A percentile compares a stretch with the other conserved stretches of the same genome.
phyloP scores from a whole-genome alignment of 345 rosid genomes.

The Cochlearia excelsa region DNA sequence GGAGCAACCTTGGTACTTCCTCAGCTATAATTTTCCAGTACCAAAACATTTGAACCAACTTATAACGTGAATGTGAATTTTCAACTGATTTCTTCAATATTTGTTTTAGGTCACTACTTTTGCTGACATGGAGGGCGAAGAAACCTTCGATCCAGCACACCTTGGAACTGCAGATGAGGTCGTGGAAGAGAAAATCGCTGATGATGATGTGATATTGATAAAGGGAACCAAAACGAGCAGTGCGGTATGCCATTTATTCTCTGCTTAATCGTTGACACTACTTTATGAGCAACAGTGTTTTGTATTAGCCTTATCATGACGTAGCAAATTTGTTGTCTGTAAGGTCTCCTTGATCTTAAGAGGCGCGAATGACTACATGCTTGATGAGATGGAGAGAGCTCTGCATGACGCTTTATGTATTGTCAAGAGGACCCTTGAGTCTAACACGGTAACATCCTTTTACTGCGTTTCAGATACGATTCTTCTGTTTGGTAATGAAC shows the following conservation, averaged over 20 bases:
- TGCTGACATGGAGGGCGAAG: constrained; percentile 99
- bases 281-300: background rate
- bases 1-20: constrained; percentile 84
- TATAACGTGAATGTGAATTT: background rate
- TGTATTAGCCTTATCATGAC: constrained; percentile 8
- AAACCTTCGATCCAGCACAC: constrained; percentile 82
- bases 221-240: constrained; percentile 86
- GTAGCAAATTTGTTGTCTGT: background rate
- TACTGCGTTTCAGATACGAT: background rate
- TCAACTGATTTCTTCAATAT: constrained; percentile 3
- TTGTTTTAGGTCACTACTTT: constrained; percentile 80
- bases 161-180: constrained; percentile 89
- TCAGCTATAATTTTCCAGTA: background rate
- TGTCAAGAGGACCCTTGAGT: constrained; percentile 96
- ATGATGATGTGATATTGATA: constrained; percentile 86
- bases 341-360: constrained; percentile 93
- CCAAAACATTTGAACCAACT: constrained; percentile 17
- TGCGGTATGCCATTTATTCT: constrained; percentile 52
- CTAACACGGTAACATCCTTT: constrained; percentile 60
- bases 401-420: constrained; percentile 79
- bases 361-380: constrained; percentile 98
- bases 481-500: background rate
- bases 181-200: constrained; percentile 91
- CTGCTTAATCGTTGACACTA: constrained; percentile 4
- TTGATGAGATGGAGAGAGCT: constrained; percentile 98